Evolutionary conservation across 768 basidiomycete species (phyloP), one percentile per base, ranked within the genome.

Genomic region (Hortiboletus flavorubellus): DNA sequence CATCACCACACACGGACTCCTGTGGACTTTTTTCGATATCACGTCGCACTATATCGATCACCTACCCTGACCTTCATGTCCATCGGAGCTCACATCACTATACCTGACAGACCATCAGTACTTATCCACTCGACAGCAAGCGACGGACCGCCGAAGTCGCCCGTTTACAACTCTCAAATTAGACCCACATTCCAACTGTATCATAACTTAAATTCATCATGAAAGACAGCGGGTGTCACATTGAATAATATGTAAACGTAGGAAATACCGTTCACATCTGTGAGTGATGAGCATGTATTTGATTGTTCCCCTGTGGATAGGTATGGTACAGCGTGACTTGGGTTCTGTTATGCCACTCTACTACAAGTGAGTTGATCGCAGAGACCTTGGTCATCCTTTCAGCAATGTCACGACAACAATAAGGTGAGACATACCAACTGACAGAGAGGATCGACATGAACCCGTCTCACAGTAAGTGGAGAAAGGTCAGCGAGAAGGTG

Each of bases 11-110:
- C 95, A 97, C 61, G 95, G 95, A 21, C 76, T 96, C 38, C 76
- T 95, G 48, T 97, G 94, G 94, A 96, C 94, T 8, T 78, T 97
- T 57, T 93, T 94, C 69, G 94, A 97, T 75, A 74, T 87, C 61
- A 84, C 83, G 31, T 80, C 86, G 39, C 74, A 81, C 62, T 89
- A 87, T 69, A 90, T 92, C 64, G 89, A 92, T 65, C 67, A 71
- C 54, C 72, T 85, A 50, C 80, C 81, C 39, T 72, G 52, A 71
- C 45, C 35, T 5, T 42, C 44, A 50, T 47, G 46, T 45, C 46
- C 37, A 34, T 35, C 33, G 37, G 52, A 57, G 51, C 45, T 23
- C 23, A 39, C 52, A 49, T 49, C 37, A 35, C 50, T 53, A 26
- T 26, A 56, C 34, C 39, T 46, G 47, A 50, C 48, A 49, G 37